Evolutionary conservation across 768 basidiomycete genomes (phyloP), one percentile per base, ranked within the genome.

Genomic region (Hemileccinum rubropunctum): DNA sequence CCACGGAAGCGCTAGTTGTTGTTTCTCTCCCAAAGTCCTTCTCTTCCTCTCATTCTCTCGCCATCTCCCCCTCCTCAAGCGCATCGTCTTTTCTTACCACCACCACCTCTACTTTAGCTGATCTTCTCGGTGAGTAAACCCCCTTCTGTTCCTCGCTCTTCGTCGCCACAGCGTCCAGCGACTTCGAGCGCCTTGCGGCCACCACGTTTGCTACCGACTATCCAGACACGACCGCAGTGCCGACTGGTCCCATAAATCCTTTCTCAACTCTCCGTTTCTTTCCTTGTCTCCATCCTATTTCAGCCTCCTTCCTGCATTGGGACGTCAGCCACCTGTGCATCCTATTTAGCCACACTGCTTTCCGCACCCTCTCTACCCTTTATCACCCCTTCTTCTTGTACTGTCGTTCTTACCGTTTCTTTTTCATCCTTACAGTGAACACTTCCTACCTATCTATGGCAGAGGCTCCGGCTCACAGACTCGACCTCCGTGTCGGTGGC

Each of bases 401-500:
- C 33, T 28, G n/a, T 21, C 23, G 9, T 57, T 48, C 64, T 60
- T 21, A 58, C 55, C 34, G 33, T 47, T 28, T 26, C 52, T 54
- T 30, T 12, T 12, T 52, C 43, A 20, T 53, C 41, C 42, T 11
- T 39, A 45, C 13, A 52, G 58, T 45, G 32, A 57, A 56, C 42
- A 46, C 18, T 30, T 27, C 28, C n/a, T 30, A 58, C 52, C 51
- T 56, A 61, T 53, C 47, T 58, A 91, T 90, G 91, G 80, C 89
- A 71, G 90, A 93, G 66, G 77, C 76, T 37, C 75, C 86, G 41
- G 67, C 75, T 27, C 78, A 76, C 78, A 82, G 86, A 76, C 79
- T 92, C 53, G 90, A 93, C 74, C 84, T 92, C 59, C 81, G 90
- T 58, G 90, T 93, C 40, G 91, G 91, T 62, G 91, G 91, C 61